Conservation (phyloP, 176 grass and related monocot genomes). For the Oryza coarctata region DNA sequence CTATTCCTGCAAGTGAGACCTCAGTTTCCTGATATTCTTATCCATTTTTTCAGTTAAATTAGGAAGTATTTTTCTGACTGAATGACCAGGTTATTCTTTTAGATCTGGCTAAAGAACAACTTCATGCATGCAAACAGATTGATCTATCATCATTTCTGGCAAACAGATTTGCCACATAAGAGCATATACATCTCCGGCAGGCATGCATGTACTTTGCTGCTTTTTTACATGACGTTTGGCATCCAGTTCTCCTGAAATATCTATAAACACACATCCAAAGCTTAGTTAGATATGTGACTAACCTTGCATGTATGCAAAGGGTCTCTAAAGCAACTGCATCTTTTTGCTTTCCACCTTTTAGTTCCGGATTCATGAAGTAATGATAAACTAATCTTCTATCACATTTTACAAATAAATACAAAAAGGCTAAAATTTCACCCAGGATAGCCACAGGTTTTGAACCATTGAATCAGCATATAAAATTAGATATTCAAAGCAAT, state of each 20-base stretch:
- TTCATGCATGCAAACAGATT: neutral
- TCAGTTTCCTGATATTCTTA: neutral
- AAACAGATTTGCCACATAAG: conserved; percentile 32
- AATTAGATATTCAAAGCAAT: neutral
- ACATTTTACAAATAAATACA: neutral
- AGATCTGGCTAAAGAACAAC: neutral
- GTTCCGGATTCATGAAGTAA: neutral
- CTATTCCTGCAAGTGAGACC: neutral
- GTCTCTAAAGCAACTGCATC: conserved; percentile 29
- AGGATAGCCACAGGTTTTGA: neutral
- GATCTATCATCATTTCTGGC: neutral
- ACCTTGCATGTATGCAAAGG: conserved; percentile 4
- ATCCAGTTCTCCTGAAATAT: conserved; percentile 45
- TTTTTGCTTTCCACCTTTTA: neutral
- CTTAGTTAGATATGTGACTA: conserved; percentile 34
- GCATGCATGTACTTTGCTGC: conserved; percentile 8
- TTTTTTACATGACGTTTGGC: conserved; percentile 32
- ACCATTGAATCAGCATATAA: neutral
- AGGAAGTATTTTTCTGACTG: neutral
- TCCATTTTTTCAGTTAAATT: neutral
- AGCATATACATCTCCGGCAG: conserved; percentile 8
- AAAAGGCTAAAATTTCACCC: neutral
- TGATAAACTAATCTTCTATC: neutral
- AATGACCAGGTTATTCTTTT: neutral
- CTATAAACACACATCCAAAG: conserved; percentile 1